Base-by-base conservation (phyloP, 345 rosid genomes). In the Alliaria petiolata region DNA sequence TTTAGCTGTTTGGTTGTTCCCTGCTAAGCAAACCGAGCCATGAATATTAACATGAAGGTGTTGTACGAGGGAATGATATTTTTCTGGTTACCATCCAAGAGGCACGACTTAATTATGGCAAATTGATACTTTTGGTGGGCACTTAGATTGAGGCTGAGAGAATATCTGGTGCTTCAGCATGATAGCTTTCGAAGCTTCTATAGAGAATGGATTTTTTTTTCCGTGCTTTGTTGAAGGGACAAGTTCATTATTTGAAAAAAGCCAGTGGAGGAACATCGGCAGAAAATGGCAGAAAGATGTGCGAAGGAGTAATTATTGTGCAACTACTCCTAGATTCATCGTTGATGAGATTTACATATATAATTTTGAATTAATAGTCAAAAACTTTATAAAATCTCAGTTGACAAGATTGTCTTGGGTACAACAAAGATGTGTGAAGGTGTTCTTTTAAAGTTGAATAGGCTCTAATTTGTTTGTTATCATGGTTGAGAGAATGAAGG, bases 221-320 rank as follows among this genome's bases (percentile, higher is more conserved):
- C 11, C 45, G 14, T 74, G 14, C 1, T 40, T 56, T 40, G 61
- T 35, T 16, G 54, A 51, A 43, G 39, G 10, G 65, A 53, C 8
- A 52, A 49, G 11, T 46, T 55, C 65, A 20, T 62, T 28, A 20
- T 28, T 46, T 62, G 5, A 63, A 36, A 89, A 79, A 88, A 79
- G 78, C 96, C 93, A 60, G 91, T 83, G 15, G 99, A 87, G 80
- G 96, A 84, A 51, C 96, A 82, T 62, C 83, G 80, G 69, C 79
- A 59, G 47, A 78, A 85, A 70, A 76, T 85, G 77, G 79, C 90
- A 8, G 96, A 89, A 62, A 46, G n/a, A n/a, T 58, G 49, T 9
- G 9, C n/a, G n/a, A n/a, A n/a, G n/a, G n/a, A n/a, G n/a, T n/a
- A n/a, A n/a, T 69, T 26, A 26, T 14, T 10, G 4, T 59, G 39